phyloP scores from a whole-genome alignment of 306 rosid species.

The Oemleria cerasiformis region DNA sequence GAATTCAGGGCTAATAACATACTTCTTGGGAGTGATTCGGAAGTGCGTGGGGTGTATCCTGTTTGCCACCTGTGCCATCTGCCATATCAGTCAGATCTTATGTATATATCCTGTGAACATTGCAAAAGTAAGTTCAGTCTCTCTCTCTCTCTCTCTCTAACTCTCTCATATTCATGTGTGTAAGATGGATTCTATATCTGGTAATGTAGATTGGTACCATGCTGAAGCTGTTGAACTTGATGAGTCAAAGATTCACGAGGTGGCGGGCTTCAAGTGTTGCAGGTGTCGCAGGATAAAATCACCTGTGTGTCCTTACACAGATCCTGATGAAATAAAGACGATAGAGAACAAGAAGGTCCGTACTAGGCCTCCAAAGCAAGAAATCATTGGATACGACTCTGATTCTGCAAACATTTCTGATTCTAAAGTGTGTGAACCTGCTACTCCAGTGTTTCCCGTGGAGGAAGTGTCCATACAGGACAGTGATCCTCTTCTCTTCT shows the following conservation, averaged over 20 bases:
- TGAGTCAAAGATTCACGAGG: constrained; percentile 62
- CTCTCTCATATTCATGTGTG: neutral
- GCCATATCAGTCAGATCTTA: constrained; percentile 70
- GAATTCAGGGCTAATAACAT: constrained; percentile 66
- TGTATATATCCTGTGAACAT: constrained; percentile 74
- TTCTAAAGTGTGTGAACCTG: constrained; percentile 48
- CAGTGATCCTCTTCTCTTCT: constrained; percentile 65
- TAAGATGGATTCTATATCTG: constrained; percentile 17
- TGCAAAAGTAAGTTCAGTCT: constrained; percentile 61
- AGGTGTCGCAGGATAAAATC: constrained; percentile 91
- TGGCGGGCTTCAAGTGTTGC: constrained; percentile 88
- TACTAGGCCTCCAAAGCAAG: constrained; percentile 44
- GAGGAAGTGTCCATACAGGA: constrained; percentile 48
- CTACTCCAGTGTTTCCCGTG: constrained; percentile 50
- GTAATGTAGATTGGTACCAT: constrained; percentile 85
- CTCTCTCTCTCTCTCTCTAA: neutral
- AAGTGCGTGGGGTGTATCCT: constrained; percentile 42
- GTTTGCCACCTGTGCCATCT: constrained; percentile 66
- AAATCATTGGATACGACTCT: constrained; percentile 42
- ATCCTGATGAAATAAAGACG: constrained; percentile 30
- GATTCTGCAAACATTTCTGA: constrained; percentile 48
- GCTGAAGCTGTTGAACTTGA: constrained; percentile 90
- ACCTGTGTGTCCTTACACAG: constrained; percentile 77
- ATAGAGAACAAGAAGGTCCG: constrained; percentile 45
- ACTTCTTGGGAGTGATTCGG: constrained; percentile 58